Evolutionary conservation across 805 yeast genomes (phyloP), one percentile per base, ranked within the genome.

Genomic region (Monosporozyma solicola): DNA sequence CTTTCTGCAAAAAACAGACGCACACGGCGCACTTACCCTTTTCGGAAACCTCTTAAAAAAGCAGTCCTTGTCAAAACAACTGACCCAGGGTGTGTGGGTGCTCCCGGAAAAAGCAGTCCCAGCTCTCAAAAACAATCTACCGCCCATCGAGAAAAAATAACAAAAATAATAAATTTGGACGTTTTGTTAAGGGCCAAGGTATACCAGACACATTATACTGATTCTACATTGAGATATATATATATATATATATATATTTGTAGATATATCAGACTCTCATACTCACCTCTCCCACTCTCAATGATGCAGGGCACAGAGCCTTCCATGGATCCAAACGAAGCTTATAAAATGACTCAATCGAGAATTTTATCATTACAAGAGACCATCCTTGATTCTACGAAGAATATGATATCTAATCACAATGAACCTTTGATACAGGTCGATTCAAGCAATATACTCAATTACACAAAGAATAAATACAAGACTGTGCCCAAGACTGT

Each of bases 321-420:
- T n/a, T 20, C 45, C 3, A n/a, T n/a, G 16, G 46, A 43, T 24
- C 51, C 56, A 13, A 51, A 54, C n/a, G 59, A 62, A 37, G 59
- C 55, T 11, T 67, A 67, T 52, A 61, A 65, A 41, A 59, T 62
- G 48, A 66, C 69, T 0, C 71, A 68, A 52, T 62, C 65, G 6
- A 65, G 65, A 35, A 69, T 69, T 10, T 61, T 61, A 45, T 59
- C 61, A 20, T 50, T 69, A 24, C 72, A 69, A 48, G 70, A 66
- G 46, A 67, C 70, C 5, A 59, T 69, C 20, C 51, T 68, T 45
- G 67, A 67, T 46, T 63, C 68, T 3, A 48, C 64, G 1, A 57
- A 55, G 33, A 51, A 51, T 27, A 59, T 52, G 2, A 44, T 25
- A 22, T 13, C 13, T 24, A 20, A 13, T 13, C 8, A 35, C 16